Conservation (phyloP, 768 basidiomycete genomes). For the Lactarius sanguifluus region DNA sequence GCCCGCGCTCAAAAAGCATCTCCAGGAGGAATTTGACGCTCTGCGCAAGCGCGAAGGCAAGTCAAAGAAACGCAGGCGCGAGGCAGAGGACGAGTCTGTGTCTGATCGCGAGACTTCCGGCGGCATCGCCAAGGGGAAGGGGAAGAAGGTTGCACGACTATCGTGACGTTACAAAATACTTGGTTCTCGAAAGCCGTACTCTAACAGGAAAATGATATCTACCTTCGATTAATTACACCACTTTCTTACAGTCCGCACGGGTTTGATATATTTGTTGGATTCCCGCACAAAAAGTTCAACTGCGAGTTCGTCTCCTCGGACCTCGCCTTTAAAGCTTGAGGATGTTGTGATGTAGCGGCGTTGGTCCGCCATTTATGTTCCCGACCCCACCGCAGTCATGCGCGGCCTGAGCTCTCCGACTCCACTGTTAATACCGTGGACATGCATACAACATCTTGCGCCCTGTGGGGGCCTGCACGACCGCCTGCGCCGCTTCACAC, state of each 20-base stretch:
- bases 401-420: too few species aligned
- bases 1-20: constrained; percentile 69
- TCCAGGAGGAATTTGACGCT: constrained; percentile 68
- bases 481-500: too few species aligned
- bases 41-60: constrained; percentile 23
- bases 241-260: too few species aligned
- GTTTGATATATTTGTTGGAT: constrained; percentile 11
- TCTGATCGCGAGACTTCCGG: background rate
- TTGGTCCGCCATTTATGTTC: too few species aligned
- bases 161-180: background rate
- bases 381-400: too few species aligned
- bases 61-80: constrained; percentile 22
- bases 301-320: too few species aligned
- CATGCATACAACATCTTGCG: too few species aligned
- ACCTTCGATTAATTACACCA: background rate
- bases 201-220: constrained; percentile 4
- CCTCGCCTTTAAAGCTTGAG: too few species aligned
- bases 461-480: too few species aligned
- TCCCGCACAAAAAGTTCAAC: background rate
- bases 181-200: constrained; percentile 11
- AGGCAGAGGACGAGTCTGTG: background rate
- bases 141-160: background rate
- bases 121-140: background rate
- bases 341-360: too few species aligned
- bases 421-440: too few species aligned